Evolutionary conservation across 441 rosid genomes (phyloP).

Genomic region (Erysimum cheiri): DNA sequence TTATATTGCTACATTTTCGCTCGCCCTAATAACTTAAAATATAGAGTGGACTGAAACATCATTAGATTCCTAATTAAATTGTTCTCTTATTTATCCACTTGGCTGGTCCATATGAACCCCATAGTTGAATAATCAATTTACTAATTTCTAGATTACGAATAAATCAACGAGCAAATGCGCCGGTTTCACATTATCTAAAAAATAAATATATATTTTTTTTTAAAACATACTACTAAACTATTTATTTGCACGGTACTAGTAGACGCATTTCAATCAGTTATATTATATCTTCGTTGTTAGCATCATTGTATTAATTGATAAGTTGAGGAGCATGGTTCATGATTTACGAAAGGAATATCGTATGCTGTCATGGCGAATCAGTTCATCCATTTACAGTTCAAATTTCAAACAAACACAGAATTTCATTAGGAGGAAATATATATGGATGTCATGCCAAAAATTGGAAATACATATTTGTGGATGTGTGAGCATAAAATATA

Average conservation of each 20-base stretch:
- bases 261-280: not conserved
- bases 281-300: not conserved
- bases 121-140: conserved; percentile 21
- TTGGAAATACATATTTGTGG: not conserved
- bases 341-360: conserved; percentile 14
- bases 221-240: not conserved
- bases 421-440: not conserved
- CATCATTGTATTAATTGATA: not conserved
- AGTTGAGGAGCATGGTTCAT: conserved; percentile 40
- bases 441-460: not conserved
- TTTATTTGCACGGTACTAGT: conserved; percentile 2
- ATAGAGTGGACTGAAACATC: conserved; percentile 33
- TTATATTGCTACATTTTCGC: too few relatives aligned
- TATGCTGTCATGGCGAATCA: not conserved
- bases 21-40: too few relatives aligned
- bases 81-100: conserved; percentile 37
- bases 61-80: conserved; percentile 32
- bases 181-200: conserved; percentile 37
- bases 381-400: too few relatives aligned
- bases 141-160: conserved; percentile 28
- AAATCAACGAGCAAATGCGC: conserved; percentile 33
- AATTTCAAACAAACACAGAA: too few relatives aligned
- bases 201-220: too few relatives aligned
- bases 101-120: conserved; percentile 22
- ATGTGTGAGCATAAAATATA: not conserved